Conservation (phyloP, 352 stramenopile species). For the Pythium periplocum region DNA sequence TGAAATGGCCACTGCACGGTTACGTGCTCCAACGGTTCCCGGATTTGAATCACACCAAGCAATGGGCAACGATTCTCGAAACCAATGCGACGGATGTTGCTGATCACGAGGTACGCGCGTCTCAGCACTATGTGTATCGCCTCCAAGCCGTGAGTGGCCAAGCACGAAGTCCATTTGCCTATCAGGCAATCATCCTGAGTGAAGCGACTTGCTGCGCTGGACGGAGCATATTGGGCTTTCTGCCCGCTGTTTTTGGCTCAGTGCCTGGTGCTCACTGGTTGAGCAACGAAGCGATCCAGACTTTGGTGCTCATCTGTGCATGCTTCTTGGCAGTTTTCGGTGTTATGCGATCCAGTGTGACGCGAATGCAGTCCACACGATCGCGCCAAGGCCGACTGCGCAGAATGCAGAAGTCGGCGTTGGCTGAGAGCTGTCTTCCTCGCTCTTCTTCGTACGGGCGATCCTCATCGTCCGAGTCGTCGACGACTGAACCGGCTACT, state of each 20-base stretch:
- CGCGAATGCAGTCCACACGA: slow-evolving; percentile 40
- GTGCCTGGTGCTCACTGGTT: slow-evolving; percentile 13
- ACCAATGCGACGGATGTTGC: slow-evolving; percentile 27
- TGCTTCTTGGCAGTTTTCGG: slow-evolving; percentile 55
- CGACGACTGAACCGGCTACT: neutral
- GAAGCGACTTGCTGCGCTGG: slow-evolving; percentile 3
- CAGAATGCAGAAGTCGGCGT: slow-evolving; percentile 41
- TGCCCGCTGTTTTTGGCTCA: slow-evolving; percentile 2
- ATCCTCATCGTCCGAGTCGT: slow-evolving; percentile 11
- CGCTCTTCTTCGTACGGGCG: slow-evolving; percentile 1
- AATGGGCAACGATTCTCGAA: slow-evolving; percentile 39
- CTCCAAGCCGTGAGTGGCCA: slow-evolving; percentile 31
- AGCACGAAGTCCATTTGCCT: slow-evolving; percentile 39
- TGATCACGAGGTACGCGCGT: slow-evolving; percentile 22
- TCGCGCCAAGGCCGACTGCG: slow-evolving; percentile 44
- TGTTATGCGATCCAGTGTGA: slow-evolving; percentile 46
- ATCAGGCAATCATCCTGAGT: slow-evolving; percentile 24
- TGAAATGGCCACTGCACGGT: slow-evolving; percentile 32
- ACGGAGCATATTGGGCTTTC: slow-evolving; percentile 5
- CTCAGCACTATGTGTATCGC: slow-evolving; percentile 40
- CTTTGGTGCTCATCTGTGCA: slow-evolving; percentile 39
- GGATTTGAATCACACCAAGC: slow-evolving; percentile 17
- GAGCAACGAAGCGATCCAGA: slow-evolving; percentile 29
- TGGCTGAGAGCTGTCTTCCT: slow-evolving; percentile 4
- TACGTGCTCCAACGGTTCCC: slow-evolving; percentile 47